Evolutionary conservation across 1,284 basidiomycete species (phyloP), one percentile per base, ranked within the genome.

Genomic region (Amylostereum areolatum): DNA sequence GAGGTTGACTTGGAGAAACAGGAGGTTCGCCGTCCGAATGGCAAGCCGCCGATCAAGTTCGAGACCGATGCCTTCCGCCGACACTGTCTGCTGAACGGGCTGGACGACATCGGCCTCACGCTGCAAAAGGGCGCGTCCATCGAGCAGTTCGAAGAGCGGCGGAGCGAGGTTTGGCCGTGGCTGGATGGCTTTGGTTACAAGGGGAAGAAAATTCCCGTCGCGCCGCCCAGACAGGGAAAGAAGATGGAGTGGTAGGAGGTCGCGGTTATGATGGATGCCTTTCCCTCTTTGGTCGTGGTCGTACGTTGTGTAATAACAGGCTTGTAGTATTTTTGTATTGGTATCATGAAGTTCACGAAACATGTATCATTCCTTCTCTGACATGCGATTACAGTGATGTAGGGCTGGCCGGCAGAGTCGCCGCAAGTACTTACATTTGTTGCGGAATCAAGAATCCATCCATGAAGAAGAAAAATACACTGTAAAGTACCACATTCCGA

Each of bases 91-190:
- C 65, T 97, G 68, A 94, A 97, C 62, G 94, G 94, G 32, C 72
- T 97, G 57, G 94, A 97, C 66, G 93, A 97, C 64, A 94, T 97
- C 58, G 92, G 87, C 43, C 72, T 97, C 65, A 97, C 94, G 34
- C 74, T 97, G 73, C 83, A 90, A 66, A 85, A 85, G 64, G 80
- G 74, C 42, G 69, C 71, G 10, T 65, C 74, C 24, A 95, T 97
- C 56, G 73, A 76, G 55, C 60, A 67, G 47, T 97, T 96, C 61
- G 94, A 97, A 77, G 64, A 77, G 59, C 78, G 78, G 59, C 69
- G 94, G 56, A 86, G 83, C 32, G 71, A 79, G 60, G 65, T 74
- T 50, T 96, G 92, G 91, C 89, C 94, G 8, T 97, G 94, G 94
- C 70, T 97, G 65, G 90, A 97, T 64, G 94, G 94, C 46, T 89